phyloP scores from a whole-genome alignment of 495 filamentous ascomycete genomes.

The Tuber aestivum region DNA sequence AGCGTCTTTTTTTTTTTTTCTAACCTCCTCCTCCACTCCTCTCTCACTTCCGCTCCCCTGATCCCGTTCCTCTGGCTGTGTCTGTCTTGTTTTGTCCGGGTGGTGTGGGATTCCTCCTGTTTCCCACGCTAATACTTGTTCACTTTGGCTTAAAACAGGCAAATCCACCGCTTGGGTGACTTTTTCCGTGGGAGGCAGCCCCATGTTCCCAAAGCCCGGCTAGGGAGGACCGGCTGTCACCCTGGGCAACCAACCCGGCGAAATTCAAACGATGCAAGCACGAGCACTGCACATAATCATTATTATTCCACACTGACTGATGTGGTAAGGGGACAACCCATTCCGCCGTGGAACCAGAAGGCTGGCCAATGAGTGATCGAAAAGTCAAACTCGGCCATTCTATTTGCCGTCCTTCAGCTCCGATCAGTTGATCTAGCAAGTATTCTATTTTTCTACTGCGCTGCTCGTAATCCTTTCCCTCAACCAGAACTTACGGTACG shows the following conservation, averaged over 20 bases:
- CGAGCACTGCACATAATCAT: background rate
- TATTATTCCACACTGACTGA: background rate
- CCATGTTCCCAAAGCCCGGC: background rate
- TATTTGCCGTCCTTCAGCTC: background rate
- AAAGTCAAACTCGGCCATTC: background rate
- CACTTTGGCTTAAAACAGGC: conserved; percentile 14
- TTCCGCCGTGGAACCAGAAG: background rate
- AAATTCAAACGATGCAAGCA: background rate
- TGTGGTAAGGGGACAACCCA: background rate
- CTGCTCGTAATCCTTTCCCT: background rate
- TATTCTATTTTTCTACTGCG: background rate
- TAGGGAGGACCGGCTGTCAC: background rate
- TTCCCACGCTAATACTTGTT: conserved; percentile 14
- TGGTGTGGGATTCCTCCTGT: conserved; percentile 8
- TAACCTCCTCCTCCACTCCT: background rate
- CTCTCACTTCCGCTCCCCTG: conserved; percentile 16
- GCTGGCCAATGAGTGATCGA: background rate
- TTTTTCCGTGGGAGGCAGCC: background rate
- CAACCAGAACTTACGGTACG: background rate
- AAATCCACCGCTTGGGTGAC: conserved; percentile 25
- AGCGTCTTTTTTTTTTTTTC: conserved; percentile 8
- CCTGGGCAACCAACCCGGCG: background rate
- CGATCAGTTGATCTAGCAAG: background rate
- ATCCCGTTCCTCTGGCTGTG: conserved; percentile 3
- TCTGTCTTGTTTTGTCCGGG: background rate